A percentile compares a stretch with the other conserved stretches of the same genome.
phyloP scores from a whole-genome alignment of 2,329 filamentous ascomycete species.

The Epichloe coenophiala region DNA sequence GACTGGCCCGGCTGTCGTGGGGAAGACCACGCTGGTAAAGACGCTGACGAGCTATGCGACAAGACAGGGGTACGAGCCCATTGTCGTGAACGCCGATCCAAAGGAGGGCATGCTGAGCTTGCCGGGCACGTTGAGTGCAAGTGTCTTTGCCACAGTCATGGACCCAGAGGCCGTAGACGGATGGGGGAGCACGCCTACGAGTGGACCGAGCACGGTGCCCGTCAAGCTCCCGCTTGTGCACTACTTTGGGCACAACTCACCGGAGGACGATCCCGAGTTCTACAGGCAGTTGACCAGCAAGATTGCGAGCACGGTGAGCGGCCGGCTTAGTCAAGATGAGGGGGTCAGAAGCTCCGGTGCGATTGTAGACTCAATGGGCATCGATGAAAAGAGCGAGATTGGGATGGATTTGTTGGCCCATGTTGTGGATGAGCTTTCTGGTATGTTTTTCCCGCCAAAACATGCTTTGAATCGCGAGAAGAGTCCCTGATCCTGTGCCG shows the following conservation, averaged over 20 bases:
- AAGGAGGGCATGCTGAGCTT: slow-evolving; percentile 65
- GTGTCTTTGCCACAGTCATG: slow-evolving; percentile 76
- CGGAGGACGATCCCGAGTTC: slow-evolving; percentile 58
- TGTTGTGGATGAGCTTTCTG: slow-evolving; percentile 46
- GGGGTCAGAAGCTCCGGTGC: slow-evolving; percentile 61
- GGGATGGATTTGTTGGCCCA: slow-evolving; percentile 70
- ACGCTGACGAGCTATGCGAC: slow-evolving; percentile 70
- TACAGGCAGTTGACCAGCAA: slow-evolving; percentile 64
- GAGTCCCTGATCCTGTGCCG: not conserved
- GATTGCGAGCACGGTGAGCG: slow-evolving; percentile 66
- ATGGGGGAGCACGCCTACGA: slow-evolving; percentile 84
- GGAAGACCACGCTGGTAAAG: slow-evolving; percentile 73
- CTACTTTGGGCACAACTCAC: slow-evolving; percentile 63
- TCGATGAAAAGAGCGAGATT: slow-evolving; percentile 50
- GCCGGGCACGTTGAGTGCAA: slow-evolving; percentile 71
- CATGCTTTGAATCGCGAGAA: not conserved
- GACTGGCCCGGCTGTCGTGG: slow-evolving; percentile 61
- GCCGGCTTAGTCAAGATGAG: slow-evolving; percentile 62
- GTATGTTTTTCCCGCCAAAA: slow-evolving; percentile 14
- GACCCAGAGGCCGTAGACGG: slow-evolving; percentile 68
- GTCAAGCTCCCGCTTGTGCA: slow-evolving; percentile 89
- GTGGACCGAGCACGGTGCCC: slow-evolving; percentile 73
- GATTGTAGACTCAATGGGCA: slow-evolving; percentile 71
- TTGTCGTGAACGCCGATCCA: slow-evolving; percentile 76
- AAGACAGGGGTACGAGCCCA: slow-evolving; percentile 57